Conservation (phyloP, 2,329 filamentous ascomycete species). For the Sordariomycetes sp. region DNA sequence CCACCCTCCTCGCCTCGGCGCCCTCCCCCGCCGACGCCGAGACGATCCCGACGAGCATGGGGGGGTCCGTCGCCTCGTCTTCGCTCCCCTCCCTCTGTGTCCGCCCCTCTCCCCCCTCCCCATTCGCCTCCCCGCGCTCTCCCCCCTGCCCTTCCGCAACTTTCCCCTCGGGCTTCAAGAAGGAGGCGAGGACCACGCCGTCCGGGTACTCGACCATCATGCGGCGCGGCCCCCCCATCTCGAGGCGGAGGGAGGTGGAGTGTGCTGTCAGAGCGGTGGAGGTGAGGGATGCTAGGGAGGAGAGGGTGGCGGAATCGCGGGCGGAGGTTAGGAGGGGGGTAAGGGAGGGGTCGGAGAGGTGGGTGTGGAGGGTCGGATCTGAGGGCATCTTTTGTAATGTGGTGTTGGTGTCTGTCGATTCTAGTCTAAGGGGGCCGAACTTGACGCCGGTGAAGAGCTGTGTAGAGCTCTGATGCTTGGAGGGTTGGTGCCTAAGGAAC, state of each 20-base stretch:
- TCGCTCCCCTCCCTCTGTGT: not conserved
- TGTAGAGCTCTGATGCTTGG: too few species aligned
- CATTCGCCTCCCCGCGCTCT: not conserved
- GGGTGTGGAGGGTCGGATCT: constrained; percentile 33
- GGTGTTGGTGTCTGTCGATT: constrained; percentile 5
- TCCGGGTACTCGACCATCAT: constrained; percentile 43
- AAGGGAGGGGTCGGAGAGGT: constrained; percentile 42
- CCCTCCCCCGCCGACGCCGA: constrained; percentile 35
- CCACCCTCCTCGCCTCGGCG: constrained; percentile 37
- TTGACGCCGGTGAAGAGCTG: not conserved
- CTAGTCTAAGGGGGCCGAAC: too few species aligned
- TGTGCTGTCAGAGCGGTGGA: constrained; percentile 38
- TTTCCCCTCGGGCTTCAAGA: not conserved
- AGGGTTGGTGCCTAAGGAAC: too few species aligned
- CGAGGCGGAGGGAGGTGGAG: constrained; percentile 36
- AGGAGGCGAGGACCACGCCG: constrained; percentile 26
- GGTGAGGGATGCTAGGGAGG: constrained; percentile 38
- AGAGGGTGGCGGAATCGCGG: constrained; percentile 25
- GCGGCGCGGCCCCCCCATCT: constrained; percentile 38
- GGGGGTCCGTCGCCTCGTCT: constrained; percentile 15
- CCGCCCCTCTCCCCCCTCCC: too few species aligned
- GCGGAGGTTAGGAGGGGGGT: constrained; percentile 44
- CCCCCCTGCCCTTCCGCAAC: not conserved
- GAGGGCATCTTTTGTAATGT: constrained; percentile 17
- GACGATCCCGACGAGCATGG: constrained; percentile 40